Evolutionary conservation across 2,329 filamentous ascomycete genomes (phyloP), one percentile per base, ranked within the genome.

Genomic region (Exophiala phaeomuriformis): DNA sequence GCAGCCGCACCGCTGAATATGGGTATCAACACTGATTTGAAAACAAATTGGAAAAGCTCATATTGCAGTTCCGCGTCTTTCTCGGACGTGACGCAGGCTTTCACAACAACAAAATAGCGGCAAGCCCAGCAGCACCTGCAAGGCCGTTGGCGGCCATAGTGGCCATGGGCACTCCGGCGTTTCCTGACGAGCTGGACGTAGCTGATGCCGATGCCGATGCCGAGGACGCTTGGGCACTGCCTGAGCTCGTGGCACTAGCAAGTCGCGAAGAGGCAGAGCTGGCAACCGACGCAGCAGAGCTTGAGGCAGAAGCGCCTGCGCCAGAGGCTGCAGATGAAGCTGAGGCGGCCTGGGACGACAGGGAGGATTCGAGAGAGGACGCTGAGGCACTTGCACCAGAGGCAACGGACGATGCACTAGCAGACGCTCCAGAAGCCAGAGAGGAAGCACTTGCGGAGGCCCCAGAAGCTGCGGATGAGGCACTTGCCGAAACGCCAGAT

Each of bases 101-200:
- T 67, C 70, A 74, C 61, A 73, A 63, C 30, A 69, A 62, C 51
- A 74, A 61, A 50, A 74, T 58, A 51, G 71, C 73, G 51, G 68
- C 70, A 33, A 75, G 61, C 57, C 72, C 73, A 35, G 72, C 65
- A 44, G 67, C 64, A 50, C 72, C 72, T 32, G 66, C 55, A 42
- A 65, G 43, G 35, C 59, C 58, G 33, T 63, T 50, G 44, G 58
- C 51, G 27, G 60, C 64, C 40, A 59, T 59, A 12, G 63, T 64
- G 9, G 58, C 61, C 37, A 64, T 57, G 4, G 60, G 58, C 37
- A 56, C 54, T 8, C 51, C 55, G n/a, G 45, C 48, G 35, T 54
- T 55, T 8, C 40, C 42, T 28, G 53, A 37, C 32, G 41, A 52
- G 28, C 47, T 48, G 6, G 53, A 47, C 35, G 51, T 51, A 12